phyloP scores from a whole-genome alignment of 495 filamentous ascomycete species.

The Podospora fimiseda region DNA sequence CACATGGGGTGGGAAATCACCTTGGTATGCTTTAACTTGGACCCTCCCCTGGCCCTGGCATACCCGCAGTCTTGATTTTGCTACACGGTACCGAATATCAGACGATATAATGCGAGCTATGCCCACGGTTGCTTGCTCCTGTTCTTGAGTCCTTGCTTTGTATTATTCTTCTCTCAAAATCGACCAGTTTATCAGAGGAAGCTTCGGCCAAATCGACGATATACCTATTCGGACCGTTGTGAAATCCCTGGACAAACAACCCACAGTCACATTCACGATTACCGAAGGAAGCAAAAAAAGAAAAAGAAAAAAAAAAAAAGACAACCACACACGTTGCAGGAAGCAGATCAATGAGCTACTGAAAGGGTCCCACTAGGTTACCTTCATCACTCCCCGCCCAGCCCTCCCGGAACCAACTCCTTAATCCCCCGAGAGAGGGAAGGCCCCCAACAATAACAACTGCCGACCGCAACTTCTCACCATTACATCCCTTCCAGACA shows the following conservation, averaged over 20 bases:
- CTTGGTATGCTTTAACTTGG: constrained; percentile 43
- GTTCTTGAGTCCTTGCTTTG: constrained; percentile 23
- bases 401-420: constrained; percentile 24
- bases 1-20: constrained; percentile 36
- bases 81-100: constrained; percentile 40
- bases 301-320: constrained; percentile 6
- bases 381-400: constrained; percentile 22
- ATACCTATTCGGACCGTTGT: background rate
- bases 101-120: constrained; percentile 45
- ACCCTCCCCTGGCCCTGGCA: constrained; percentile 19
- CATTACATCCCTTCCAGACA: constrained; percentile 21
- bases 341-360: constrained; percentile 33
- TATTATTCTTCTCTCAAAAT: constrained; percentile 25
- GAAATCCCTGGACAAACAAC: background rate
- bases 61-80: constrained; percentile 13
- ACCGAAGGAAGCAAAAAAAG: constrained; percentile 4
- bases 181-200: constrained; percentile 22
- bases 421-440: constrained; percentile 3
- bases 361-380: constrained; percentile 21
- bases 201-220: constrained; percentile 5
- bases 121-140: constrained; percentile 29
- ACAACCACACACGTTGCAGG: constrained; percentile 6
- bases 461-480: constrained; percentile 15
- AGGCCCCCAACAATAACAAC: constrained; percentile 1
- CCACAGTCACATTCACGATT: constrained; percentile 5